A percentile compares a stretch with the other conserved stretches of the same genome.
phyloP scores from a whole-genome alignment of 352 stramenopile species.

The Phytophthora sansomeana region DNA sequence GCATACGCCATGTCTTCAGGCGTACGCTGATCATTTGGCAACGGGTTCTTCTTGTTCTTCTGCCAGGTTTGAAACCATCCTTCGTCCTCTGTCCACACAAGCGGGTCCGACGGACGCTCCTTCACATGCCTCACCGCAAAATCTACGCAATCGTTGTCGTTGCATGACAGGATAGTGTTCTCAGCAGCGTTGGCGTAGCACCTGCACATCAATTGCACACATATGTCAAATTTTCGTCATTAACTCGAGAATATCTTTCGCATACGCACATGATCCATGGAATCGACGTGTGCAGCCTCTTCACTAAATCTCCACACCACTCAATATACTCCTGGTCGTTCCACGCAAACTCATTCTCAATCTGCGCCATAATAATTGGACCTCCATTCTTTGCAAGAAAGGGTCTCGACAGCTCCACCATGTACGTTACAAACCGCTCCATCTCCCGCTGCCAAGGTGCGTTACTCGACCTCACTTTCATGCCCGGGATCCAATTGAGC shows the following conservation, averaged over 20 bases:
- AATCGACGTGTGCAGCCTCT: slow-evolving; percentile 62
- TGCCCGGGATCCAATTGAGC: slow-evolving; percentile 57
- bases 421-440: slow-evolving; percentile 65
- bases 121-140: slow-evolving; percentile 61
- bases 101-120: slow-evolving; percentile 49
- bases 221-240: background rate
- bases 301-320: slow-evolving; percentile 66
- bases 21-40: slow-evolving; percentile 57
- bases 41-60: slow-evolving; percentile 35
- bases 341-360: slow-evolving; percentile 70
- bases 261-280: slow-evolving; percentile 78
- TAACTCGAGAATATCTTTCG: background rate
- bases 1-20: slow-evolving; percentile 64
- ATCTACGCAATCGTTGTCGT: slow-evolving; percentile 70
- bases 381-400: slow-evolving; percentile 72
- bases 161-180: slow-evolving; percentile 77
- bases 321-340: slow-evolving; percentile 60
- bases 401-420: slow-evolving; percentile 68
- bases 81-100: slow-evolving; percentile 85
- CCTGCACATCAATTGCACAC: too few relatives aligned
- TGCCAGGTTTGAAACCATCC: slow-evolving; percentile 77
- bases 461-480: slow-evolving; percentile 62
- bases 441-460: slow-evolving; percentile 56
- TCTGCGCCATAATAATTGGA: slow-evolving; percentile 79
- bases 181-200: slow-evolving; percentile 70